Evolutionary conservation across 345 rosid genomes (phyloP), one percentile per base, ranked within the genome.

Genomic region (Brassica juncea): DNA sequence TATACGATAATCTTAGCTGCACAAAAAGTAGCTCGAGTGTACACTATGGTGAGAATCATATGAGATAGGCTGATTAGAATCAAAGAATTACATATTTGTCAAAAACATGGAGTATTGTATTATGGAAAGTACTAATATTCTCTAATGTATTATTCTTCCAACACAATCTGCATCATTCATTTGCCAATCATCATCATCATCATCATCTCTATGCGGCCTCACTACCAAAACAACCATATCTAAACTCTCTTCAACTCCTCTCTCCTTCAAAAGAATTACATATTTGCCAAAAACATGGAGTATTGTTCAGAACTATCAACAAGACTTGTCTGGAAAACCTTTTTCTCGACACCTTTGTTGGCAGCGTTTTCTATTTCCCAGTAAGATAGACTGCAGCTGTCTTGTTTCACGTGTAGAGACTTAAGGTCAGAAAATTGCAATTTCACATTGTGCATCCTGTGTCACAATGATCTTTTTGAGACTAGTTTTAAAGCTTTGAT

Each of bases 131-230:
- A 65, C 79, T 34, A 64, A 31, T 47, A 37, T 31, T 47, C 23
- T 72, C 42, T 42, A 71, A 25, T 19, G 49, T 59, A 73, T 4
- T 31, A 31, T 47, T 57, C 60, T 66, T 82, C 85, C 73, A 94
- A 34, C 95, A 93, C 97, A 94, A 70, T 92, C 97, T 49, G 88
- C 95, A 68, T 94, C 97, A 19, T 80, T 75, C 70, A 91, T 69
- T 39, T 86, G 93, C 75, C 60, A 80, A 14, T 80, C 82, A 81
- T 89, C 88, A 67, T 92, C 90, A 67, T 92, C 90, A 9, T 69
- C 80, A 42, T 89, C 93, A 42, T 89, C 94, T 19, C 91, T 34
- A 5, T 84, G 91, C 0, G 98, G 97, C 44, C 97, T 91, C 77
- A 94, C 86, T 11, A 91, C 94, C 69, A 91, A 92, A 83, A 90